Base-by-base conservation (phyloP, 192 early-diverging fungal genomes). In the Umbelopsis sp. region DNA sequence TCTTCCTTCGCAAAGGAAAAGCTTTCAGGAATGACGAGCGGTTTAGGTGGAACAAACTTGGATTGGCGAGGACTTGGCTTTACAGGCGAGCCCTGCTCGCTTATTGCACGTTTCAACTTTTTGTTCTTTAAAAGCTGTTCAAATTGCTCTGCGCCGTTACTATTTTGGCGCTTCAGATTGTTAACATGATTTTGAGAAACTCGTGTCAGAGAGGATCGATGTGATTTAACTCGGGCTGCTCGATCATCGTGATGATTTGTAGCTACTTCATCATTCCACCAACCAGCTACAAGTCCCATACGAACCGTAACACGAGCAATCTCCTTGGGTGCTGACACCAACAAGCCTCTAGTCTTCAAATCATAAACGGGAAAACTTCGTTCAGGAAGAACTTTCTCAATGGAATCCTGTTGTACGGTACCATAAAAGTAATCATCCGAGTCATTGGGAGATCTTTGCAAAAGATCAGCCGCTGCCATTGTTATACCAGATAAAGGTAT, bases 261-360 rank as follows among this genome's bases (percentile, higher is more conserved):
- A 3, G 30, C 2, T 1, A 15, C 68, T 23, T 64, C 69, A 9
- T 77, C 71, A 16, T 30, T 66, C 68, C 67, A 69, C 76, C 76
- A 78, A 6, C 72, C 76, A 49, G 49, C 67, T n/a, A 78, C 61
- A 6, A 78, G 25, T 18, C 76, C 76, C 25, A 73, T 49, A 2
- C 69, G 68, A 21, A 78, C 76, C 4, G 65, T 70, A 1, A 78
- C 47, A 6, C 68, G 69, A 3, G 72, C 68, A 50, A 78, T 78
- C 6, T 67, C 70, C 37, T 70, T 49, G 25, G 50, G 69, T 12
- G 69, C 50, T 35, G 50, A 55, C 13, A 70, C 69, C 33, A 35
- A 53, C 9, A 70, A 41, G 8, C 41, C 50, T 33, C 69, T 50
- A 4, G 41, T 47, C 12, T 53, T 50, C 37, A 52, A 37, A 50